These are phyloP conservation scores for Chionographis japonica DNA, from an alignment of 106 monocot species.

Conservation along the genomic window DNA sequence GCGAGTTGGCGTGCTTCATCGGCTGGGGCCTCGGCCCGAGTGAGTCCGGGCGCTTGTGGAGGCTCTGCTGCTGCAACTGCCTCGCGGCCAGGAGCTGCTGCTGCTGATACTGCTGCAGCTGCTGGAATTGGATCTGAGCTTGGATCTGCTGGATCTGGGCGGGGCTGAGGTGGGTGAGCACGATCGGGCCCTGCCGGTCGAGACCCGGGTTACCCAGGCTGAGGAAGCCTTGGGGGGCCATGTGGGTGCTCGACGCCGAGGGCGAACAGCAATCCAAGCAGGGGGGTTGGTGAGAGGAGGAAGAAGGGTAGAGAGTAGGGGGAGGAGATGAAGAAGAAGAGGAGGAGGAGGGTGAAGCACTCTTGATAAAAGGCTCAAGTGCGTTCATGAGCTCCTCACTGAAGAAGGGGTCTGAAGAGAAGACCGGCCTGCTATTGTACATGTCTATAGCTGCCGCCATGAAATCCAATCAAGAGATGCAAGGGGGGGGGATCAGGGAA, in stretches of 20 bases:
- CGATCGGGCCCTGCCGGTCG: not conserved
- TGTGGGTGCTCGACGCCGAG: not conserved
- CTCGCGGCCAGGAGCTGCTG: constrained; percentile 5
- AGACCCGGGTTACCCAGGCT: not conserved
- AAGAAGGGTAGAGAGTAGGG: constrained; percentile 4
- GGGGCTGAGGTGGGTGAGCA: constrained; percentile 25
- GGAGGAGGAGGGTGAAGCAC: constrained; percentile 37
- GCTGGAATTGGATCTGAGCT: constrained; percentile 28
- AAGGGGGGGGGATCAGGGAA: not conserved
- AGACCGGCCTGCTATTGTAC: constrained; percentile 33
- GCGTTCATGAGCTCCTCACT: constrained; percentile 67
- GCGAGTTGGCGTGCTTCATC: constrained; percentile 29
- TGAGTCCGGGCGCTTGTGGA: not conserved
- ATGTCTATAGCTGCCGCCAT: constrained; percentile 70
- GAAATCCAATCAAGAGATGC: no score
- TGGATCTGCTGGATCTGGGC: constrained; percentile 43
- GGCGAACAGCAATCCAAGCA: constrained; percentile 5
- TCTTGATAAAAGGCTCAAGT: constrained; percentile 71
- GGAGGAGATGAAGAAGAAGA: constrained; percentile 6
- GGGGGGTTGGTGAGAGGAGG: no score
- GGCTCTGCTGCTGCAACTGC: not conserved
- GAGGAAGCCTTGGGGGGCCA: not conserved
- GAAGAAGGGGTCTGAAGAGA: constrained; percentile 30
- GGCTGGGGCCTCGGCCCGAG: constrained; percentile 22
- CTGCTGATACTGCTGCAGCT: no score